These are phyloP conservation scores for Ophiosphaerella korrae DNA, from an alignment of 2,329 filamentous ascomycete genomes.

Conservation along the genomic window DNA sequence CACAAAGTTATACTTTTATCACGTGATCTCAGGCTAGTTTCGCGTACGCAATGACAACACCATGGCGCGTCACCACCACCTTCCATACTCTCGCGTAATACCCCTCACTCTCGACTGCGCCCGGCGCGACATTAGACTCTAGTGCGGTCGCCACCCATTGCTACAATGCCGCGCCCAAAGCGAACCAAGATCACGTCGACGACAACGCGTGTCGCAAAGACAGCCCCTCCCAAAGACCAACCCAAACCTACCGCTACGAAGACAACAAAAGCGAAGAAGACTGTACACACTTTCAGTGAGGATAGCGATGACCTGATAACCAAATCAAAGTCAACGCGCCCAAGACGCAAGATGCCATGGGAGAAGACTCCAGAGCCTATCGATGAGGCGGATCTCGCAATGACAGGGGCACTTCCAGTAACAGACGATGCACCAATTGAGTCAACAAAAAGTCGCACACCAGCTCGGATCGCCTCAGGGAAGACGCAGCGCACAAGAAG, in stretches of 20 bases:
- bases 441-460: conserved; percentile 24
- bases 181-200: conserved; percentile 44
- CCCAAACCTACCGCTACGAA: conserved; percentile 23
- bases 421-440: conserved; percentile 5
- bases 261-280: conserved; percentile 17
- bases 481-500: conserved; percentile 24
- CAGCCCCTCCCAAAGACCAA: conserved; percentile 25
- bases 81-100: neutral
- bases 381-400: conserved; percentile 34
- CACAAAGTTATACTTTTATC: neutral
- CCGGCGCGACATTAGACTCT: neutral
- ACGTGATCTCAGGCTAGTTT: neutral
- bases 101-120: conserved; percentile 11
- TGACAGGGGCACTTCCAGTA: conserved; percentile 45
- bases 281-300: conserved; percentile 36
- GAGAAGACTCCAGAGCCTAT: conserved; percentile 22
- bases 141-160: neutral
- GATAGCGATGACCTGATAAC: conserved; percentile 46
- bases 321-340: conserved; percentile 27
- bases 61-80: conserved; percentile 3
- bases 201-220: conserved; percentile 36
- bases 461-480: conserved; percentile 24
- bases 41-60: conserved; percentile 11
- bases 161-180: conserved; percentile 45
- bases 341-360: conserved; percentile 24